Percentiles rank a stretch among this genome's conserved stretches.
phyloP scores from a whole-genome alignment of 2,329 filamentous ascomycete genomes.

The Madurella fahalii region DNA sequence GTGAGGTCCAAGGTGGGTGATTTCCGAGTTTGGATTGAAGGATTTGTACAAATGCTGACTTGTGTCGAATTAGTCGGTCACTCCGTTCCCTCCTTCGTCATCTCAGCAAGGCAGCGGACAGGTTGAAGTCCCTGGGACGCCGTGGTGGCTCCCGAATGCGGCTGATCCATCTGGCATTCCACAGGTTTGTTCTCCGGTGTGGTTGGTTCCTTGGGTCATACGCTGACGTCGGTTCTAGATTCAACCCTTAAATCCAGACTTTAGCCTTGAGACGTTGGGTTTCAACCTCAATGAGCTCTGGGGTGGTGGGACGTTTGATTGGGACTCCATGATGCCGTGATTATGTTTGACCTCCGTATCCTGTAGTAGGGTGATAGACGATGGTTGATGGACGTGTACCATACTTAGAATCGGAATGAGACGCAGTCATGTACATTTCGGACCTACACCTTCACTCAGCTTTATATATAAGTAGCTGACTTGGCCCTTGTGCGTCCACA shows the following conservation, averaged over 20 bases:
- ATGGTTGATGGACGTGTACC: not conserved
- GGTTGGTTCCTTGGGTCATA: not conserved
- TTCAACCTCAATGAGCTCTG: conserved; percentile 54
- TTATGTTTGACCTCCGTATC: not conserved
- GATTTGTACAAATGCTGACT: not conserved
- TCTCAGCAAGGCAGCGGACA: conserved; percentile 15
- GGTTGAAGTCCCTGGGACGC: conserved; percentile 26
- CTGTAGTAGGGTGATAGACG: not conserved
- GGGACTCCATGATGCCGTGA: conserved; percentile 21
- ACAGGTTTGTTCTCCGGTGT: conserved; percentile 31
- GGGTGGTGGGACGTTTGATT: conserved; percentile 39
- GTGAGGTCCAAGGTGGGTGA: conserved; percentile 20
- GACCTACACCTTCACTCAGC: not conserved
- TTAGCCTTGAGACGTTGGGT: conserved; percentile 50
- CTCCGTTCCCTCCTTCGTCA: conserved; percentile 22
- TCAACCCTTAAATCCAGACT: conserved; percentile 46
- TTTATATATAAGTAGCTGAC: no score
- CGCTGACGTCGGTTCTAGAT: conserved; percentile 22
- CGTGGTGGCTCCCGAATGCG: conserved; percentile 28
- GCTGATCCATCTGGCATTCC: conserved; percentile 35
- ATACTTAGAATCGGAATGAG: not conserved
- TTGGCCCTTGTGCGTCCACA: no score
- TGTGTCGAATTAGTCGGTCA: conserved; percentile 20
- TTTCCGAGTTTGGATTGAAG: not conserved
- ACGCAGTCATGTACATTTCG: not conserved